A percentile compares a stretch with the other conserved stretches of the same genome.
These are phyloP conservation scores for Termitomyces sp. DNA, from an alignment of 1,284 basidiomycete species.

Conservation along the genomic window DNA sequence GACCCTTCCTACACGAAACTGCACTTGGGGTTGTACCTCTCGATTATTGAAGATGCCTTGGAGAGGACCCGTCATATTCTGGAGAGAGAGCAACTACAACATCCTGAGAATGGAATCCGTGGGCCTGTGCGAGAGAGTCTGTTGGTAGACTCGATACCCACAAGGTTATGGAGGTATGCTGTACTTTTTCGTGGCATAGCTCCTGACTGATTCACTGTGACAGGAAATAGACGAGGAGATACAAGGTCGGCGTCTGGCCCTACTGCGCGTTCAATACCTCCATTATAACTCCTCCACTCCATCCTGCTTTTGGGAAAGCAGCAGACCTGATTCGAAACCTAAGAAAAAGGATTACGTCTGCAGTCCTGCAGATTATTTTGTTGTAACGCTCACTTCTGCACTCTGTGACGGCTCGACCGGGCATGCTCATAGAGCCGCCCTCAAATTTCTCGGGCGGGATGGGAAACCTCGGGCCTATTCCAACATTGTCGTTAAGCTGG, in stretches of 20 bases:
- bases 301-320: constrained; percentile 2
- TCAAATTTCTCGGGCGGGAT: constrained; percentile 1
- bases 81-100: neutral
- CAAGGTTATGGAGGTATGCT: neutral
- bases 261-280: constrained; percentile 9
- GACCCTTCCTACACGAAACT: constrained; percentile 19
- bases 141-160: neutral
- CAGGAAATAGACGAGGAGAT: constrained; percentile 6
- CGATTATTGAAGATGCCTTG: constrained; percentile 19
- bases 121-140: neutral
- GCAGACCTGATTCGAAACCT: neutral
- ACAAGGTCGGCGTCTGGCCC: neutral
- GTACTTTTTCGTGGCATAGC: neutral
- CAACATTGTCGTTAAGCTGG: constrained; percentile 11
- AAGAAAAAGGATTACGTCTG: neutral
- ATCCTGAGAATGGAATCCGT: neutral
- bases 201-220: neutral
- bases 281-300: constrained; percentile 10
- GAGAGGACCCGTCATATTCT: constrained; percentile 14
- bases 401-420: constrained; percentile 2
- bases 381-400: neutral
- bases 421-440: constrained; percentile 1
- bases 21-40: constrained; percentile 21
- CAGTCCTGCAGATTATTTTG: neutral
- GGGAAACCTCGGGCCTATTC: constrained; percentile 2